Conservation (phyloP, 2,329 filamentous ascomycete genomes). For the Beauveria brongniartii region DNA sequence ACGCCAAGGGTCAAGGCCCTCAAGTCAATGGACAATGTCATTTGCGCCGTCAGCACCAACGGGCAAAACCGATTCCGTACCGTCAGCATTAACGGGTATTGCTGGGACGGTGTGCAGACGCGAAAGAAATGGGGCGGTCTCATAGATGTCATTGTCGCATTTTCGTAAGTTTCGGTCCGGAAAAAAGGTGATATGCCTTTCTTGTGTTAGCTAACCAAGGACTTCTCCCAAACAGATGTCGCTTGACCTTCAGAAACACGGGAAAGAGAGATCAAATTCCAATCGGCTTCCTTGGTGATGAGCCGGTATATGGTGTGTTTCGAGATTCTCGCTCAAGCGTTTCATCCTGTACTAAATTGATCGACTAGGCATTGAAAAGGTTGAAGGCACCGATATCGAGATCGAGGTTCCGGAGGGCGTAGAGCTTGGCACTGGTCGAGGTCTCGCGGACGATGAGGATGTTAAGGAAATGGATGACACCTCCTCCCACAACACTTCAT, state of each 20-base stretch:
- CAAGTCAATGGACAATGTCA: not conserved
- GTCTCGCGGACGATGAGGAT: not conserved
- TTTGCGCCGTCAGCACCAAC: not conserved
- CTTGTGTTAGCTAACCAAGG: not conserved
- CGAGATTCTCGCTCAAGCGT: not conserved
- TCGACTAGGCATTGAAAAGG: conserved; percentile 12
- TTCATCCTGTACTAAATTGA: not conserved
- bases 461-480: not conserved
- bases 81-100: not conserved
- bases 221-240: not conserved
- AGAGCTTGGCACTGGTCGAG: not conserved
- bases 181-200: not conserved
- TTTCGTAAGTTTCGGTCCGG: not conserved
- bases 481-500: not conserved
- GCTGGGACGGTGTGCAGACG: not conserved
- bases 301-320: not conserved
- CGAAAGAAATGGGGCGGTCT: not conserved
- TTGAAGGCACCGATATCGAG: conserved; percentile 16
- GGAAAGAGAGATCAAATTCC: not conserved
- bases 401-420: not conserved
- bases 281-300: not conserved
- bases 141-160: not conserved
- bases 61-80: not conserved
- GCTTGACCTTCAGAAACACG: not conserved
- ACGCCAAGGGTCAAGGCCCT: not conserved